Evolutionary conservation across 2,329 filamentous ascomycete genomes (phyloP).

Genomic region (Berkeleyomyces basicola): DNA sequence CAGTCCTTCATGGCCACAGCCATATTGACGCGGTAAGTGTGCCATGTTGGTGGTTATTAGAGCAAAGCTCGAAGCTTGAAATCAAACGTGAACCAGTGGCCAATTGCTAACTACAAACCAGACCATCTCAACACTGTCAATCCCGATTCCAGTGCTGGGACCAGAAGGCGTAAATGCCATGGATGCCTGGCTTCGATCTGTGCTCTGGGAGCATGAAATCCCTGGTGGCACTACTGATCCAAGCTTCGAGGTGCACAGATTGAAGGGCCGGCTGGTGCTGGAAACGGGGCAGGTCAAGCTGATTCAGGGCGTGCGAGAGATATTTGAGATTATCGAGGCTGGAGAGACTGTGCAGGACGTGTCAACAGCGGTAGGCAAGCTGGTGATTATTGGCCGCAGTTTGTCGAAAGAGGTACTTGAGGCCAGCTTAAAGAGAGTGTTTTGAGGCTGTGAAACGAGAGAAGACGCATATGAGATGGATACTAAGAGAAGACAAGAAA

Average conservation of each 20-base stretch:
- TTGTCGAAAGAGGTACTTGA: constrained; percentile 35
- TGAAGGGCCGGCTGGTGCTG: constrained; percentile 64
- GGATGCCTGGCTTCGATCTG: constrained; percentile 64
- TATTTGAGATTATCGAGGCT: constrained; percentile 77
- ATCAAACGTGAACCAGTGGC: too few species aligned
- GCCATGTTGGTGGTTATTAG: neutral
- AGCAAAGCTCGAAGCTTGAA: too few species aligned
- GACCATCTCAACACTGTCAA: constrained; percentile 70
- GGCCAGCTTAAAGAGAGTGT: constrained; percentile 23
- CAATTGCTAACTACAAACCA: constrained; percentile 21
- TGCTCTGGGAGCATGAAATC: constrained; percentile 66
- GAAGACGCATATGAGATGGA: neutral
- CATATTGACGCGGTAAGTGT: constrained; percentile 66
- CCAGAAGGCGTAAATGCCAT: constrained; percentile 42
- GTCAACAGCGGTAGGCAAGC: constrained; percentile 30
- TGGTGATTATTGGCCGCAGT: constrained; percentile 46
- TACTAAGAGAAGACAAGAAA: constrained; percentile 5
- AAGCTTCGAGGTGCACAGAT: constrained; percentile 65
- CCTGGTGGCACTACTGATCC: constrained; percentile 26
- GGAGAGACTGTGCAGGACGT: constrained; percentile 19
- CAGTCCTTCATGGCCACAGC: constrained; percentile 63
- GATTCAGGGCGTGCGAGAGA: constrained; percentile 78
- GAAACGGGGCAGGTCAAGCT: constrained; percentile 51
- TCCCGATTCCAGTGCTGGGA: constrained; percentile 46
- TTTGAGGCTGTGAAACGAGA: neutral